Evolutionary conservation across 2,329 filamentous ascomycete genomes (phyloP), one percentile per base, ranked within the genome.

Genomic region (Aspergillus sp.): DNA sequence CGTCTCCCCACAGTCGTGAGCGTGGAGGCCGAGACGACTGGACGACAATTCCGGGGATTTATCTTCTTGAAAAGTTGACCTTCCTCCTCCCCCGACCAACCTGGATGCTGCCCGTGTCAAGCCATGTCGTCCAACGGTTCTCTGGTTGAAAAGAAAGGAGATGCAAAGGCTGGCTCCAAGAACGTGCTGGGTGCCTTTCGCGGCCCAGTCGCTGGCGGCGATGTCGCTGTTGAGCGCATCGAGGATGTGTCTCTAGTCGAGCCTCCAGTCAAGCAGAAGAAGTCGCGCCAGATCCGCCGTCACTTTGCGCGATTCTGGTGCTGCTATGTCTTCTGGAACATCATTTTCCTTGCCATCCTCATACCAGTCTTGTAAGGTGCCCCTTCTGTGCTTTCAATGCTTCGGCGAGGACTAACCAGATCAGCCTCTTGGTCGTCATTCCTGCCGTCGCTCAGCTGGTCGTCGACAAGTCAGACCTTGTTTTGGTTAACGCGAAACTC

Each of bases 391-490:
- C 24, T 20, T 5, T 48, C 5, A n/a, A 24, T 33, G 12, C 24
- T 15, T 15, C 33, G 4, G 34, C 41, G 17, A n/a, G 22, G 15
- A 27, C 60, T 63, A 49, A 61, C 42, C 17, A 17, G 22, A 41
- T 30, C 50, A 78, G 76, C 55, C 77, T 78, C 64, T 57, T 74
- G 1, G 64, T 76, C 47, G 66, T 71, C 17, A 69, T 78, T 7
- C 76, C 76, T n/a, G 74, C 74, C 11, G 67, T 78, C 34, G 74
- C 76, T 0, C 76, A 77, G 44, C 60, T 68, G 33, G 68, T 78
- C 15, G 68, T 78, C 19, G 61, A 77, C 51, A 69, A 72, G 46
- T 73, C 73, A 3, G 55, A 66, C 15, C 65, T 78, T 5, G 68
- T 75, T 2, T 70, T 78, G 34, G 68, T 71, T 60, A 64, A 65